phyloP scores from a whole-genome alignment of 495 filamentous ascomycete genomes.

The Filosporella fistucella region DNA sequence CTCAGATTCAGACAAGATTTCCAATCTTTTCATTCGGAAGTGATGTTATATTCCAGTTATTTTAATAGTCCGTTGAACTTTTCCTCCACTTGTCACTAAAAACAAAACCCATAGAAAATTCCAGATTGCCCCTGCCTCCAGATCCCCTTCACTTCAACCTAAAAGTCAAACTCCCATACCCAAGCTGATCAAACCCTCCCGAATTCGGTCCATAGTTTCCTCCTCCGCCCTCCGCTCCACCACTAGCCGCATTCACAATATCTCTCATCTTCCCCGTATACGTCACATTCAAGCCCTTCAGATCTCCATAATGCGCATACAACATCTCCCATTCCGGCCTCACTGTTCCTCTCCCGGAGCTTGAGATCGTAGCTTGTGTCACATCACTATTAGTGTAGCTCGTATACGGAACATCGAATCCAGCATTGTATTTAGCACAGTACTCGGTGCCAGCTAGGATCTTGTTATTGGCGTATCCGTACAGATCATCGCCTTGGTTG shows the following conservation, averaged over 20 bases:
- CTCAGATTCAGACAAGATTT: no score
- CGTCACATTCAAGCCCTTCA: slow-evolving; percentile 30
- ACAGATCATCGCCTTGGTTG: slow-evolving; percentile 39
- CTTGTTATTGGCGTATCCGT: slow-evolving; percentile 28
- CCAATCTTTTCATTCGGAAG: no score
- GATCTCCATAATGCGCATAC: slow-evolving; percentile 33
- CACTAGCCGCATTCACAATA: slow-evolving; percentile 13
- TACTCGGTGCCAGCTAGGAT: slow-evolving; percentile 40
- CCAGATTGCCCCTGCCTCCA: no score
- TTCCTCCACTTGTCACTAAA: no score
- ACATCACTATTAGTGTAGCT: slow-evolving; percentile 33
- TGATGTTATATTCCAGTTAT: no score
- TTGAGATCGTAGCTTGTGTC: slow-evolving; percentile 29
- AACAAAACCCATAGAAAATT: no score
- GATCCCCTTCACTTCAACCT: neutral
- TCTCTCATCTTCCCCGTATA: slow-evolving; percentile 30
- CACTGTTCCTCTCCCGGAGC: slow-evolving; percentile 25
- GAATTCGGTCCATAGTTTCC: slow-evolving; percentile 31
- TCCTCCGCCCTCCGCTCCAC: slow-evolving; percentile 24
- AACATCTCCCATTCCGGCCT: slow-evolving; percentile 37
- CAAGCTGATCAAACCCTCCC: slow-evolving; percentile 33
- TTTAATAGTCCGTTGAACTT: no score
- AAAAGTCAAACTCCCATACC: slow-evolving; percentile 28
- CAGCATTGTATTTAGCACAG: slow-evolving; percentile 37
- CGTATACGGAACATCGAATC: slow-evolving; percentile 37